Evolutionary conservation across 1,284 basidiomycete genomes (phyloP), one percentile per base, ranked within the genome.

Genomic region (Tausonia pullulans): DNA sequence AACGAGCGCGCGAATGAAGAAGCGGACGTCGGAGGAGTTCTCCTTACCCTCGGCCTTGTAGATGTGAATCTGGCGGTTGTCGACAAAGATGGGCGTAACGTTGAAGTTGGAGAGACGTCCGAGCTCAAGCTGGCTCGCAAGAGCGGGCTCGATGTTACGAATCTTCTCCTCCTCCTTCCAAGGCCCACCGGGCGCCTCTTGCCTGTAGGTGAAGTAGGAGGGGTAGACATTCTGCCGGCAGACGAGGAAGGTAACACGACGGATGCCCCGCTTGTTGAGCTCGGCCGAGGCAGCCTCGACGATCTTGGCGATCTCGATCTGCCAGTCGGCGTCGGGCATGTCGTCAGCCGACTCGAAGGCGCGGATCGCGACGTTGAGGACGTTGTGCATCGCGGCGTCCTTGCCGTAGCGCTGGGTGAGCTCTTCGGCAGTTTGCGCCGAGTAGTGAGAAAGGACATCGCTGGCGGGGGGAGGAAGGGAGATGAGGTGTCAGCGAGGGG

Each of bases 91-190:
- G 59, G 96, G 94, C 53, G 86, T 90, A 74, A 99, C 84, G 77
- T 96, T 92, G 80, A 98, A 98, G 81, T 96, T 90, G 54, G 93
- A 95, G 69, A 99, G 82, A 61, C 96, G 89, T 76, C 87, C 88
- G 65, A 99, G 86, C 78, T 99, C 96, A 61, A 99, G 84, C 79
- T 98, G 96, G 84, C 93, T 98, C 49, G 96, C 96, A 60, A 98
- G 82, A 50, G 96, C 96, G 43, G 96, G 96, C 76, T 99, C 96
- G 69, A 98, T 93, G 80, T 98, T 97, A 76, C 95, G 88, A 74
- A 99, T 96, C 10, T 93, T 87, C 74, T 91, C 85, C 76, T 98
- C 92, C 81, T 98, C 96, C 67, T 81, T 83, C 96, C 96, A 99
- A 14, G 76, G 75, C 41, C 84, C 87, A 58, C 84, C 77, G 71